These are phyloP conservation scores for Collybia sp. DNA, from an alignment of 768 basidiomycete genomes.

Conservation along the genomic window DNA sequence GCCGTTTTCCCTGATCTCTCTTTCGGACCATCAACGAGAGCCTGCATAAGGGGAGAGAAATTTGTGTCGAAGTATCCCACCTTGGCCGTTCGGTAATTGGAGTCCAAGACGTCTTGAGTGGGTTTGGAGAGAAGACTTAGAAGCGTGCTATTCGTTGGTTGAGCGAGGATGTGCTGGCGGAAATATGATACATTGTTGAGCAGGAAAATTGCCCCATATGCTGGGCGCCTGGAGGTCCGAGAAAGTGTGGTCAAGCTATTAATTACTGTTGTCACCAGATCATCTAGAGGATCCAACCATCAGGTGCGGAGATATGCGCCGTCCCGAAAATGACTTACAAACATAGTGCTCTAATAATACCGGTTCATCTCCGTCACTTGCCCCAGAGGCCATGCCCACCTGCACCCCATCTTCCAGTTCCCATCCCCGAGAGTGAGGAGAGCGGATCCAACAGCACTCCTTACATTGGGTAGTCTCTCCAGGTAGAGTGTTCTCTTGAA, in stretches of 20 bases:
- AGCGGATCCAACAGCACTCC: conserved; percentile 60
- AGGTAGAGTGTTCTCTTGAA: conserved; percentile 63
- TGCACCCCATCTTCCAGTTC: conserved; percentile 89
- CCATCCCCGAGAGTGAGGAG: conserved; percentile 76
- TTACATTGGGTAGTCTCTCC: conserved; percentile 65
- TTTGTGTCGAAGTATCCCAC: conserved; percentile 83
- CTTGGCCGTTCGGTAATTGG: conserved; percentile 75
- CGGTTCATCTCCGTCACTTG: conserved; percentile 50
- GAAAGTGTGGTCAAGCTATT: conserved; percentile 60
- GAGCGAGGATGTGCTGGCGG: conserved; percentile 50
- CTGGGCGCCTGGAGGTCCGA: conserved; percentile 51
- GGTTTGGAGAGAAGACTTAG: conserved; percentile 53
- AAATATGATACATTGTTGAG: conserved; percentile 78
- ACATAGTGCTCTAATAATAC: conserved; percentile 71
- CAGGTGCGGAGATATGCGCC: conserved; percentile 13
- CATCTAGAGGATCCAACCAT: conserved; percentile 38
- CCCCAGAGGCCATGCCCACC: conserved; percentile 45
- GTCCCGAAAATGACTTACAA: conserved; percentile 39
- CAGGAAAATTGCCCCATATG: conserved; percentile 71
- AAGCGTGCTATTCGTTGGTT: conserved; percentile 43
- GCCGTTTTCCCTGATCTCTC: conserved; percentile 52
- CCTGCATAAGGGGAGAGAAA: conserved; percentile 74
- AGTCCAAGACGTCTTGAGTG: conserved; percentile 57
- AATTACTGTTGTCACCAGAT: conserved; percentile 66
- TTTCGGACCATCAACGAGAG: conserved; percentile 56